Evolutionary conservation across 768 basidiomycete species (phyloP).

Genomic region (Dioszegia hungarica): DNA sequence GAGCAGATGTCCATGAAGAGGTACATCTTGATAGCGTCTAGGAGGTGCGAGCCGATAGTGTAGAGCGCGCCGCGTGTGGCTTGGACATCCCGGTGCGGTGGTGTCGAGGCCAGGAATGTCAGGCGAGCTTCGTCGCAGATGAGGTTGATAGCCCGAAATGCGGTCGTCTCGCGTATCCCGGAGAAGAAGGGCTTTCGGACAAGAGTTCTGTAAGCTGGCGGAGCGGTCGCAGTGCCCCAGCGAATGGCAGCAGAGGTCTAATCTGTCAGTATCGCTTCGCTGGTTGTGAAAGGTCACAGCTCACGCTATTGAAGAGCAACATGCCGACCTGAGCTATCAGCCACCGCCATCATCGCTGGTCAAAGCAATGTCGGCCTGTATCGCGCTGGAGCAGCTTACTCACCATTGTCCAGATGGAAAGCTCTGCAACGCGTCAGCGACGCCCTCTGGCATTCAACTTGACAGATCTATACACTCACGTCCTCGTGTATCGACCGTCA

Average conservation of each 20-base stretch:
- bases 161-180: background rate
- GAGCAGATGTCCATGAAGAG: background rate
- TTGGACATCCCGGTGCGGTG: slow-evolving; percentile 3
- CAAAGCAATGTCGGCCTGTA: too few species aligned
- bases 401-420: too few species aligned
- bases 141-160: slow-evolving; percentile 9
- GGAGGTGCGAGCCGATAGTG: background rate
- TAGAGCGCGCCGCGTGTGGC: background rate
- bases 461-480: too few species aligned
- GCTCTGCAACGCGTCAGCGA: too few species aligned
- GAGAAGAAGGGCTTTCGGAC: background rate
- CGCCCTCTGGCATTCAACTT: too few species aligned
- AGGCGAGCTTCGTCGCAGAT: slow-evolving; percentile 4
- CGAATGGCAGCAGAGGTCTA: slow-evolving; percentile 3
- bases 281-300: too few species aligned
- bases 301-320: too few species aligned
- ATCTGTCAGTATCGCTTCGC: too few species aligned
- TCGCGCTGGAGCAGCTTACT: too few species aligned
- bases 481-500: too few species aligned
- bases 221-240: slow-evolving; percentile 7
- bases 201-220: slow-evolving; percentile 2
- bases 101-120: slow-evolving; percentile 1
- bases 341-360: too few species aligned
- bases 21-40: background rate
- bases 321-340: too few species aligned